Conservation (phyloP, 2,329 filamentous ascomycete genomes). For the Arthrobotrys iridis region DNA sequence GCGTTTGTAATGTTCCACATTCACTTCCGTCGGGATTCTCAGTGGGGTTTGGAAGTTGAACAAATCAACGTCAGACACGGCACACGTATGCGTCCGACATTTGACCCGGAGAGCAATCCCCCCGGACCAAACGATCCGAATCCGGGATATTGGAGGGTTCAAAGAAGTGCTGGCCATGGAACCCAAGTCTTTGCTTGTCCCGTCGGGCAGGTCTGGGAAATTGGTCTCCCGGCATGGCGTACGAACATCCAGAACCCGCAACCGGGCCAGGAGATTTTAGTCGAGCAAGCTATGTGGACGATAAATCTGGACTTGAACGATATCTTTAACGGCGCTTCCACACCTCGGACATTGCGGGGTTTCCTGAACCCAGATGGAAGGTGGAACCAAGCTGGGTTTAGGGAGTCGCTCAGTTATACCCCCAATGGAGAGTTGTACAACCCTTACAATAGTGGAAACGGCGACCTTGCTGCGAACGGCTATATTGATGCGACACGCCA, state of each 20-base stretch:
- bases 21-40: background rate
- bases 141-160: background rate
- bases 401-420: background rate
- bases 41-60: background rate
- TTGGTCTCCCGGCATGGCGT: background rate
- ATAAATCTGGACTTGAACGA: background rate
- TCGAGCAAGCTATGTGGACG: background rate
- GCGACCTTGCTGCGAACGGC: background rate
- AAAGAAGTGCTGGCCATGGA: background rate
- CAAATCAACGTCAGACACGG: constrained; percentile 6
- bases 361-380: background rate
- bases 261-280: background rate
- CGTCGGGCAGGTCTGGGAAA: background rate
- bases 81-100: background rate
- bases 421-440: background rate
- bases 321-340: background rate
- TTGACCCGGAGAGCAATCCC: background rate
- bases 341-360: background rate
- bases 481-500: background rate
- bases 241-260: background rate
- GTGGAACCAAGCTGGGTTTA: background rate
- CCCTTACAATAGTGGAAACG: background rate
- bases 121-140: background rate
- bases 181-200: background rate
- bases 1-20: constrained; percentile 2